A percentile compares a stretch with the other conserved stretches of the same genome.
These are phyloP conservation scores for Apophysomyces ossiformis DNA, from an alignment of 371 early-diverging fungal species.

Conservation along the genomic window DNA sequence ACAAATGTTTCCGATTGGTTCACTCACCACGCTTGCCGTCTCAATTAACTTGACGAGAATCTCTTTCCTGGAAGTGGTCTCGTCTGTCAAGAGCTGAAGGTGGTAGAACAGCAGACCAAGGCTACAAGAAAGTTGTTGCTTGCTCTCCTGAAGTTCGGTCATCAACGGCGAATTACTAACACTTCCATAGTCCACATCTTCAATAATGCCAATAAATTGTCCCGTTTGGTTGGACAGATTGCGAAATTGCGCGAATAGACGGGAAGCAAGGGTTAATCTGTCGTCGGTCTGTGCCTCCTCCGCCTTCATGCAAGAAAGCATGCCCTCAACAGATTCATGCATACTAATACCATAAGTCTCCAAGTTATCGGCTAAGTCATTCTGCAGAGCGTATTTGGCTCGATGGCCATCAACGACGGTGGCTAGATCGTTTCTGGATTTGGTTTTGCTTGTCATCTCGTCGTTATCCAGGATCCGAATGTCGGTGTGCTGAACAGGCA, in stretches of 20 bases:
- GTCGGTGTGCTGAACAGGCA: slow-evolving; percentile 59
- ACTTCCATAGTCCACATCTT: slow-evolving; percentile 40
- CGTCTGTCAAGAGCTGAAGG: slow-evolving; percentile 64
- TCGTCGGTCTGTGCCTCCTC: slow-evolving; percentile 22
- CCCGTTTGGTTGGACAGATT: slow-evolving; percentile 48
- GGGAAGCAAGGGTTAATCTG: slow-evolving; percentile 56
- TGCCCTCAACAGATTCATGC: slow-evolving; percentile 43
- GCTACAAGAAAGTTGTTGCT: slow-evolving; percentile 65
- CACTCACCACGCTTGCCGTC: slow-evolving; percentile 25
- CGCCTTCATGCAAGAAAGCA: slow-evolving; percentile 24
- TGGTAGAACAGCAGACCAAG: slow-evolving; percentile 70
- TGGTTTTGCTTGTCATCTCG: neutral
- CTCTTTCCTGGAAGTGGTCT: slow-evolving; percentile 25
- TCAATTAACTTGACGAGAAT: slow-evolving; percentile 23
- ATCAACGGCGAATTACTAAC: slow-evolving; percentile 30
- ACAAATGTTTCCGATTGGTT: slow-evolving; percentile 33
- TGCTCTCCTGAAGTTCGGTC: slow-evolving; percentile 20
- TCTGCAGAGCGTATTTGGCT: slow-evolving; percentile 30
- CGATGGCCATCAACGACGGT: slow-evolving; percentile 8
- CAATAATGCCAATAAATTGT: slow-evolving; percentile 46
- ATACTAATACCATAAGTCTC: slow-evolving; percentile 43
- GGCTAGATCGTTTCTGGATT: neutral
- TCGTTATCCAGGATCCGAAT: slow-evolving; percentile 27
- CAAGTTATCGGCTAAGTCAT: slow-evolving; percentile 36
- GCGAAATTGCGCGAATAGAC: slow-evolving; percentile 57